Evolutionary conservation across 768 basidiomycete species (phyloP).

Genomic region (Phylloporus arenicola): DNA sequence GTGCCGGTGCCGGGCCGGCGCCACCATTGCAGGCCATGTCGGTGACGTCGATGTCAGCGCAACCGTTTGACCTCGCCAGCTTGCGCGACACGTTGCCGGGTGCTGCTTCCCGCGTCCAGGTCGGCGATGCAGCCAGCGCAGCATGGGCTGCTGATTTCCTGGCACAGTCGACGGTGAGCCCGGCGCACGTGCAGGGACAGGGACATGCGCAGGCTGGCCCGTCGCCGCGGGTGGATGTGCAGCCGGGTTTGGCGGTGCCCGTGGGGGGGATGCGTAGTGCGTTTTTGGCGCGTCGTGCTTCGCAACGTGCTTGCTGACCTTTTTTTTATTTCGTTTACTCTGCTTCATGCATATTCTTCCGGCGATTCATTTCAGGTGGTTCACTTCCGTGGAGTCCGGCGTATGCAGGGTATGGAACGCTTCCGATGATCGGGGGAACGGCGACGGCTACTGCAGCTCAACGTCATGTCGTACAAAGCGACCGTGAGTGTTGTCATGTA

Average conservation of each 20-base stretch:
- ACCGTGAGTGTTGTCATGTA: slow-evolving; percentile 37
- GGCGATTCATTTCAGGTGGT: slow-evolving; percentile 24
- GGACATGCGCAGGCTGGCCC: slow-evolving; percentile 1
- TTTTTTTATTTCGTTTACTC: background rate
- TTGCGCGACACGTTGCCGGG: slow-evolving; percentile 21
- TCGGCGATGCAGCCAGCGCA: slow-evolving; percentile 15
- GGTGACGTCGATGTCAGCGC: slow-evolving; percentile 26
- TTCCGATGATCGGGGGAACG: slow-evolving; percentile 33
- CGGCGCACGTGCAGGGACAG: slow-evolving; percentile 9
- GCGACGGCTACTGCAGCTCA: slow-evolving; percentile 17
- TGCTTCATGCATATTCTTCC: background rate
- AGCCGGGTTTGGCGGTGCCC: slow-evolving; percentile 5
- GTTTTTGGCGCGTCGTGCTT: slow-evolving; percentile 1
- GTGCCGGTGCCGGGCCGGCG: slow-evolving; percentile 24
- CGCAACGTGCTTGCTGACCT: slow-evolving; percentile 2
- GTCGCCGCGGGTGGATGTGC: slow-evolving; percentile 8
- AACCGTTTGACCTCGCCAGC: slow-evolving; percentile 56
- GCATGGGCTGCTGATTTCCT: slow-evolving; percentile 67
- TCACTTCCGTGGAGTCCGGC: slow-evolving; percentile 38
- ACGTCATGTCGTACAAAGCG: slow-evolving; percentile 27
- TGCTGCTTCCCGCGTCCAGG: slow-evolving; percentile 14
- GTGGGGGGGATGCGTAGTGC: slow-evolving; percentile 14
- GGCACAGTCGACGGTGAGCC: slow-evolving; percentile 23
- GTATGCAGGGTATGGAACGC: slow-evolving; percentile 35
- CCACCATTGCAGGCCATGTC: slow-evolving; percentile 14